Base-by-base conservation (phyloP, 208 protist genomes). In the Spongospora subterranea region DNA sequence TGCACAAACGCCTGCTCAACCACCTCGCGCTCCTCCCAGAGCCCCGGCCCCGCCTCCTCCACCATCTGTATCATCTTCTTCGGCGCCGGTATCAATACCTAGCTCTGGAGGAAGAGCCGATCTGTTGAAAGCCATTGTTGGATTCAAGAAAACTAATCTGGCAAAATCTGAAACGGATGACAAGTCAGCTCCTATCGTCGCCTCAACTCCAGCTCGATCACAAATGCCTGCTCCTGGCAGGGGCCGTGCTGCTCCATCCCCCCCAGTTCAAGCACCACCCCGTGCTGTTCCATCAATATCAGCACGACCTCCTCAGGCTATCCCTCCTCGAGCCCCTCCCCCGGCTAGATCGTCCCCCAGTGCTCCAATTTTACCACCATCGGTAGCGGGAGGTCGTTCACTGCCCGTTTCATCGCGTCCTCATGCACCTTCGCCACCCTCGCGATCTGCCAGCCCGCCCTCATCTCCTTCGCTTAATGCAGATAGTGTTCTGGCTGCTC, bases 61-160 rank as follows among this genome's bases (percentile, higher is more conserved):
- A 35, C 71, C 71, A 82, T n/a, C n/a, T 35, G 6, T 13, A 45
- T 45, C 71, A 43, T 43, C 50, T 60, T 60, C 71, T 39, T n/a
- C 71, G 71, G n/a, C n/a, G n/a, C n/a, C n/a, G n/a, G n/a, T n/a
- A n/a, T n/a, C n/a, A n/a, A n/a, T n/a, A n/a, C 71, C 71, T 82
- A n/a, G 17, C 6, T 82, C 71, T 82, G 71, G 71, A 20, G 71
- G 71, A 6, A 6, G 71, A 20, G 71, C 71, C n/a, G 71, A 82
- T n/a, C 71, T 82, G 6, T n/a, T 82, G n/a, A 82, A 82, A 43
- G 6, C n/a, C 17, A 82, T 82, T n/a, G 6, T 6, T 35, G 40
- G 17, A 13, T 82, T 82, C n/a, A 82, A 82, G 71, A 82, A 82
- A 43, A 35, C 6, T 6, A 82, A 82, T 35, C 71, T 82, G 71